Base-by-base conservation (phyloP, 23 red algal genomes). In the Cyanidioschyzon merolae region DNA sequence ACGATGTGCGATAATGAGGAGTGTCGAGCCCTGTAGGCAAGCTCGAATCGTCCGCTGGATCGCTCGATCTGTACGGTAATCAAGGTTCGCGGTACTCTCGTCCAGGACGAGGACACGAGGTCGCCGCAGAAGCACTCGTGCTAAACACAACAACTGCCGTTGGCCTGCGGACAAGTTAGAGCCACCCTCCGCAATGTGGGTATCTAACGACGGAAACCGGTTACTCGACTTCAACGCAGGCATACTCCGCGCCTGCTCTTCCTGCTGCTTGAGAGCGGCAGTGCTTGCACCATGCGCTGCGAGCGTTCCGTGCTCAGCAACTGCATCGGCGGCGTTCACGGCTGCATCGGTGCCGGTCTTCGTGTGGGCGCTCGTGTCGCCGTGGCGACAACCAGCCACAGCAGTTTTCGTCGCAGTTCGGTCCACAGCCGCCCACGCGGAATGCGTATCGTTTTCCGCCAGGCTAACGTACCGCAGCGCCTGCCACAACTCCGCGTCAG, bases 1-100 rank as follows among this genome's bases (percentile, higher is more conserved):
- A 21, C 92, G 87, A 41, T 96, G 92, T 16, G 92, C 92, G 59
- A 96, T 89, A 17, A 83, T 90, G 21, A 96, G 39, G 27, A 90
- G 75, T 1, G 89, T 92, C 2, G 75, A 68, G 3, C 74, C 82
- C n/a, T 38, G 7, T 25, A 92, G 77, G 32, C 82, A 37, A 34
- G 59, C 39, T 39, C 94, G 79, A 1, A 98, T 79, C 29, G 79
- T 90, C 37, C 67, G 58, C 80, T 91, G 94, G 30, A 91, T 87
- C 31, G 41, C 37, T 38, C 39, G 59, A 76, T 98, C 94, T 2
- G 88, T 91, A 30, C 58, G 74, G 41, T 80, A 76, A 67, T 89
- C 88, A 1, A 91, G 57, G 26, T 80, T 80, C 2, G 88, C 79
- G 21, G 94, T 87, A 2, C 87, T 88, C 83, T 98, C 94, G 36